Base-by-base conservation (phyloP, 768 basidiomycete genomes). In the Fomitopsis serialis region DNA sequence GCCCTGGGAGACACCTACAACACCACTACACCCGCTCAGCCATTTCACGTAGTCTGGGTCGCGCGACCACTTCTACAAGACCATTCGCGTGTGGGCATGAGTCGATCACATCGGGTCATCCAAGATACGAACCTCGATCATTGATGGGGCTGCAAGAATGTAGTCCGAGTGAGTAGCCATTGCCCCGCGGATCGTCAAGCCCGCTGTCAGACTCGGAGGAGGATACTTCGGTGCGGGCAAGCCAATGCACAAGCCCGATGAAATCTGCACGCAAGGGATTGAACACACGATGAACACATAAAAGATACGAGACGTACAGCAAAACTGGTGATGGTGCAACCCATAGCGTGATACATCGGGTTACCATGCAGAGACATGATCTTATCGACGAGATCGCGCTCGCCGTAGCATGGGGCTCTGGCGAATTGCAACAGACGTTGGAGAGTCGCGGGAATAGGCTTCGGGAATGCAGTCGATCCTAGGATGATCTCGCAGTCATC, bases 381-480 rank as follows among this genome's bases (percentile, higher is more conserved):
- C 40, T 32, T 50, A 52, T 52, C 27, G 43, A 25, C 45, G 45
- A 62, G 12, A 45, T 36, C 11, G 50, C 21, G 13, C 13, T 36
- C 24, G 53, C 23, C 3, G 43, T 21, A 37, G 47, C 58, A 52
- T 2, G 52, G 25, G 1, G 44, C 22, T 9, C 29, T 48, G 19
- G 44, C 54, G 61, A 60, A 59, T 44, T 63, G 44, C 6, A 56
- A 43, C 23, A 67, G 37, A 25, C 53, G 36, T 12, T 25, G 47
- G 37, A 64, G 53, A 10, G 56, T 57, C 32, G 59, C 54, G 43
- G 45, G 46, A 49, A 61, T 61, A 0, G 60, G 60, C 40, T 61
- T 61, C 22, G 60, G 57, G 45, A 61, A 58, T 3, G 60, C 57
- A 1, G 60, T 61, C n/a, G 60, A 61, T 12, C 60, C 60, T 61